Percentiles rank a stretch among this genome's conserved stretches.
Evolutionary conservation across 2,329 filamentous ascomycete genomes (phyloP).

Genomic region (Xylariaceae sp.): DNA sequence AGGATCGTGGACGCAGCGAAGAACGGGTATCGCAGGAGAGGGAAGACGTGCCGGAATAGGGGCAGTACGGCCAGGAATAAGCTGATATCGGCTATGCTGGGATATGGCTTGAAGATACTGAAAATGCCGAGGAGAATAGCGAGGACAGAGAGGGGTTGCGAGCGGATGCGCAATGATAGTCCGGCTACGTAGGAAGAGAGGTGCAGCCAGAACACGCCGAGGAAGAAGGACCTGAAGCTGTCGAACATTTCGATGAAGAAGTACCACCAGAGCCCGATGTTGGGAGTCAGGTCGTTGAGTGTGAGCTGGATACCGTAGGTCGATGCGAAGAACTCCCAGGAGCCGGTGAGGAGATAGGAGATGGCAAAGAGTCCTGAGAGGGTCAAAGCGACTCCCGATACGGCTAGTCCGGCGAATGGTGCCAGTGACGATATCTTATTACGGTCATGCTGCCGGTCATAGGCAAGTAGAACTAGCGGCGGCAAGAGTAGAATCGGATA

Average conservation of each 20-base stretch:
- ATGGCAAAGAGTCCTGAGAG: slow-evolving; percentile 64
- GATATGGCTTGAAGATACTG: slow-evolving; percentile 95
- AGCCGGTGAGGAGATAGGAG: slow-evolving; percentile 73
- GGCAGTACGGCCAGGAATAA: slow-evolving; percentile 81
- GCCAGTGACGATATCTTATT: slow-evolving; percentile 34
- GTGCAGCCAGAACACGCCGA: slow-evolving; percentile 97
- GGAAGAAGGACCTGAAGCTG: slow-evolving; percentile 93
- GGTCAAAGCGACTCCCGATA: slow-evolving; percentile 51
- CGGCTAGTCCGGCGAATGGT: slow-evolving; percentile 55
- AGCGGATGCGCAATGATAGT: slow-evolving; percentile 75
- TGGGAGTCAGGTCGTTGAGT: slow-evolving; percentile 88
- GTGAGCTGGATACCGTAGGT: slow-evolving; percentile 93
- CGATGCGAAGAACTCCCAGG: slow-evolving; percentile 82
- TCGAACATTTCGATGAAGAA: slow-evolving; percentile 99
- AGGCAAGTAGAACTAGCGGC: slow-evolving; percentile 76
- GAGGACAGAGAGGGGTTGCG: slow-evolving; percentile 83
- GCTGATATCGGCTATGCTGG: slow-evolving; percentile 85
- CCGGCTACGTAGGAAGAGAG: slow-evolving; percentile 86
- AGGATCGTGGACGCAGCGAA: slow-evolving; percentile 78
- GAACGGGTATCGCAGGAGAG: slow-evolving; percentile 91
- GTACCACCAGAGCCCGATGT: slow-evolving; percentile 98
- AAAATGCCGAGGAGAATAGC: slow-evolving; percentile 85
- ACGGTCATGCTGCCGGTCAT: slow-evolving; percentile 56
- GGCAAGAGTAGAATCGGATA: slow-evolving; percentile 86
- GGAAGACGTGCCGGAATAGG: slow-evolving; percentile 87